Conservation (phyloP, 306 rosid genomes). For the Castanea mollissima region DNA sequence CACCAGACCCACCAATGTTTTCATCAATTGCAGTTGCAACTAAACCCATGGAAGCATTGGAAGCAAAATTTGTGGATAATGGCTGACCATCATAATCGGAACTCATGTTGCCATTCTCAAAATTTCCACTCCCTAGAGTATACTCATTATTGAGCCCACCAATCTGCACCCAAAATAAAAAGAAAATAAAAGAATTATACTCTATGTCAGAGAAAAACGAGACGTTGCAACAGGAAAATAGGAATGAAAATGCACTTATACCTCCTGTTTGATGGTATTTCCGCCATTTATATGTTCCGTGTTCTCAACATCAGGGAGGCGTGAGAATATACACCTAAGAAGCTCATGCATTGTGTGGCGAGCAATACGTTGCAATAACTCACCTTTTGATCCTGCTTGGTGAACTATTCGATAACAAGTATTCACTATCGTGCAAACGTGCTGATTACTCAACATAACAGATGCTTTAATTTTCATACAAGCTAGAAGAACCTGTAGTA, state of each 20-base stretch:
- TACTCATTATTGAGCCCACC: slow-evolving; percentile 58
- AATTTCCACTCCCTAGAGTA: slow-evolving; percentile 61
- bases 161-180: slow-evolving; percentile 49
- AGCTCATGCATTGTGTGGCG: slow-evolving; percentile 93
- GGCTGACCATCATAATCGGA: slow-evolving; percentile 69
- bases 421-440: slow-evolving; percentile 94
- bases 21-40: slow-evolving; percentile 56
- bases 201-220: slow-evolving; percentile 11
- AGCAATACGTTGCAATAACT: slow-evolving; percentile 88
- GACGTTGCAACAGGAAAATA: neutral
- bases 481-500: slow-evolving; percentile 90
- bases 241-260: slow-evolving; percentile 25
- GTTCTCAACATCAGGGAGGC: slow-evolving; percentile 83
- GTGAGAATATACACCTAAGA: slow-evolving; percentile 84
- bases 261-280: slow-evolving; percentile 55
- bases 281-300: slow-evolving; percentile 65
- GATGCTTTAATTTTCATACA: slow-evolving; percentile 99
- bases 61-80: slow-evolving; percentile 41
- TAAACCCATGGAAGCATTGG: slow-evolving; percentile 47
- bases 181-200: slow-evolving; percentile 9
- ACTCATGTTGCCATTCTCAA: slow-evolving; percentile 74
- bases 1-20: slow-evolving; percentile 44
- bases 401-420: slow-evolving; percentile 95
- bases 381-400: slow-evolving; percentile 92
- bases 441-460: slow-evolving; percentile 88